Evolutionary conservation across 2,329 filamentous ascomycete genomes (phyloP).

Genomic region (Botryosphaeria dothidea): DNA sequence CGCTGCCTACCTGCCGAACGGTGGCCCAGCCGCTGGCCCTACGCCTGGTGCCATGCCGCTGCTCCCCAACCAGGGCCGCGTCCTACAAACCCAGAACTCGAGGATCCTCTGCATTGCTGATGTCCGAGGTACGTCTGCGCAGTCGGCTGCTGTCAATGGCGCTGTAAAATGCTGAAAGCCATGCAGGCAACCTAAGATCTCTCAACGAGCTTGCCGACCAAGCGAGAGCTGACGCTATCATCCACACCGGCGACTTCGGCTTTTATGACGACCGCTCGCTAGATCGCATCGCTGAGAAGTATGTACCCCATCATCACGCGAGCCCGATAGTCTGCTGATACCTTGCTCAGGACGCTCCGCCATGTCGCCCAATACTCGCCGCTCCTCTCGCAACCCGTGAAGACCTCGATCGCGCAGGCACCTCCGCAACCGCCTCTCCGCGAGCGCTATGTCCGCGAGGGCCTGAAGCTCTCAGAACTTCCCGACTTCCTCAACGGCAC

Average conservation of each 20-base stretch:
- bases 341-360: slow-evolving; percentile 74
- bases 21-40: slow-evolving; percentile 45
- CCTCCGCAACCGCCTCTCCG: slow-evolving; percentile 74
- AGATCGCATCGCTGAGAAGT: slow-evolving; percentile 98
- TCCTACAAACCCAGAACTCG: slow-evolving; percentile 51
- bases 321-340: slow-evolving; percentile 23
- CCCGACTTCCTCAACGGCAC: slow-evolving; percentile 84
- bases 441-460: slow-evolving; percentile 75
- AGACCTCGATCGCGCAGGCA: slow-evolving; percentile 65
- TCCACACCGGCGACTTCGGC: slow-evolving; percentile 98
- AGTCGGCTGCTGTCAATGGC: background rate
- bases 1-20: slow-evolving; percentile 49
- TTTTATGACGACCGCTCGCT: slow-evolving; percentile 97
- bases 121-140: slow-evolving; percentile 46
- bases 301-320: slow-evolving; percentile 39
- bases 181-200: slow-evolving; percentile 84
- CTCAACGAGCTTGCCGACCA: slow-evolving; percentile 95
- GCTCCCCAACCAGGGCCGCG: slow-evolving; percentile 54
- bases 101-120: slow-evolving; percentile 55
- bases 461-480: slow-evolving; percentile 90
- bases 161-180: background rate
- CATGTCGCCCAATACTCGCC: slow-evolving; percentile 99
- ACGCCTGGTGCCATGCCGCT: slow-evolving; percentile 48
- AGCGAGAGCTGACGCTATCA: slow-evolving; percentile 93
- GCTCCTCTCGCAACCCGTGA: slow-evolving; percentile 76